Evolutionary conservation across 2,329 filamentous ascomycete species (phyloP).

Genomic region (Emericellopsis atlantica): DNA sequence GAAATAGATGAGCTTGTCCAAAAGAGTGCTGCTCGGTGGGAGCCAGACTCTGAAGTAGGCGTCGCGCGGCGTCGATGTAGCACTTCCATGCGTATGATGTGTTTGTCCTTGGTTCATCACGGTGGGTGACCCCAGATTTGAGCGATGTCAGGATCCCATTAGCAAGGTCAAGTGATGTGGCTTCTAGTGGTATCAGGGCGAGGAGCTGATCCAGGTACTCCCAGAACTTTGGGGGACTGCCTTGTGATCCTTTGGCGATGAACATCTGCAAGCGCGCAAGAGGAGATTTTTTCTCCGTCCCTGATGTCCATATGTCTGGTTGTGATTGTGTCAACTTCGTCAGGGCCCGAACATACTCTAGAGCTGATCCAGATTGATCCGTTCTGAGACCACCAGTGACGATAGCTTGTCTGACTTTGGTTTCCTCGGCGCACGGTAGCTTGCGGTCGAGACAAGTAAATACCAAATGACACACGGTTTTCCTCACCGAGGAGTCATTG

Average conservation of each 20-base stretch:
- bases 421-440: conserved; percentile 33
- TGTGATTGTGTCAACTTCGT: conserved; percentile 49
- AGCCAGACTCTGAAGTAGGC: conserved; percentile 33
- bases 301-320: conserved; percentile 60
- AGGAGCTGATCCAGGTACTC: conserved; percentile 50
- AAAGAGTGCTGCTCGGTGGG: conserved; percentile 32
- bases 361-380: conserved; percentile 61
- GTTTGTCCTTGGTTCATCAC: conserved; percentile 63
- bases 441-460: conserved; percentile 32
- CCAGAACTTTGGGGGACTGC: conserved; percentile 66
- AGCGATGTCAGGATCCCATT: conserved; percentile 53
- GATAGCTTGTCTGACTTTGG: conserved; percentile 43
- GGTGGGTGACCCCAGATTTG: conserved; percentile 55
- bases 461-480: conserved; percentile 37
- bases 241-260: conserved; percentile 73
- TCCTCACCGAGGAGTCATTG: conserved; percentile 41
- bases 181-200: conserved; percentile 38
- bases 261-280: conserved; percentile 53
- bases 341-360: conserved; percentile 57
- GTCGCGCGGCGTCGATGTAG: conserved; percentile 54
- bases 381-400: conserved; percentile 62
- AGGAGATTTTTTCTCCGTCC: conserved; percentile 36
- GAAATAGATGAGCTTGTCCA: conserved; percentile 35
- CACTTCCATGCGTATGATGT: conserved; percentile 58
- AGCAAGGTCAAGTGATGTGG: conserved; percentile 33